Evolutionary conservation across 768 basidiomycete species (phyloP).

Genomic region (Phylloporus rhodoxanthus): DNA sequence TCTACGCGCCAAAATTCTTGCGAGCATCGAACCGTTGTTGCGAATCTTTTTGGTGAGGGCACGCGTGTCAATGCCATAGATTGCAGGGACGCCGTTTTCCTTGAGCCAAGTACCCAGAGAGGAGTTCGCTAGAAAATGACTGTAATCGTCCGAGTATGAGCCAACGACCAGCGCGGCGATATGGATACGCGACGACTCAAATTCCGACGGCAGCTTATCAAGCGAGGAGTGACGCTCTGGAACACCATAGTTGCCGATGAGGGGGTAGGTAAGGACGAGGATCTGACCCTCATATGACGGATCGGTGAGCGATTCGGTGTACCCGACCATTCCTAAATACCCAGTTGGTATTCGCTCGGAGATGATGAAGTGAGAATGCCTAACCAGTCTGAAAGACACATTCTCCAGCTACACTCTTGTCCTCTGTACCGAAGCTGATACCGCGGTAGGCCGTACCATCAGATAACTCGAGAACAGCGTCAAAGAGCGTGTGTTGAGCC

Average conservation of each 20-base stretch:
- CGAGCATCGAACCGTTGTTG: constrained; percentile 91
- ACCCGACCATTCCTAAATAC: constrained; percentile 91
- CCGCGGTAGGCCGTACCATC: constrained; percentile 88
- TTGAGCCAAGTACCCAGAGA: constrained; percentile 90
- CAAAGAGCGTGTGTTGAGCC: constrained; percentile 27
- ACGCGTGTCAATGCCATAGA: constrained; percentile 95
- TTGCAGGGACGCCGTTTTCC: constrained; percentile 89
- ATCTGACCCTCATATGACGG: constrained; percentile 99
- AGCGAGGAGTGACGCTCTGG: constrained; percentile 55
- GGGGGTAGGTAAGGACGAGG: constrained; percentile 92
- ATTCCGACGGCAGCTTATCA: constrained; percentile 62
- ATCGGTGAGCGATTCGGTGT: constrained; percentile 96
- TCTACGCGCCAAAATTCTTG: constrained; percentile 68
- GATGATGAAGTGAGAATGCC: constrained; percentile 24
- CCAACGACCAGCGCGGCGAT: constrained; percentile 87
- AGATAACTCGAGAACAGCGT: constrained; percentile 80
- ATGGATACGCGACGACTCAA: constrained; percentile 95
- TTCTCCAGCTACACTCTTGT: constrained; percentile 90
- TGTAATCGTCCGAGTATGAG: constrained; percentile 90
- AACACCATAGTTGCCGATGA: constrained; percentile 97
- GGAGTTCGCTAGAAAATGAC: constrained; percentile 87
- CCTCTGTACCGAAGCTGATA: constrained; percentile 88
- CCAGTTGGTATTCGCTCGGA: constrained; percentile 12
- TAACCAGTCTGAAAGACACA: constrained; percentile 99
- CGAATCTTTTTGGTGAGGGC: constrained; percentile 94